phyloP scores from a whole-genome alignment of 169 alveolate genomes.

The Plasmodium ovale region DNA sequence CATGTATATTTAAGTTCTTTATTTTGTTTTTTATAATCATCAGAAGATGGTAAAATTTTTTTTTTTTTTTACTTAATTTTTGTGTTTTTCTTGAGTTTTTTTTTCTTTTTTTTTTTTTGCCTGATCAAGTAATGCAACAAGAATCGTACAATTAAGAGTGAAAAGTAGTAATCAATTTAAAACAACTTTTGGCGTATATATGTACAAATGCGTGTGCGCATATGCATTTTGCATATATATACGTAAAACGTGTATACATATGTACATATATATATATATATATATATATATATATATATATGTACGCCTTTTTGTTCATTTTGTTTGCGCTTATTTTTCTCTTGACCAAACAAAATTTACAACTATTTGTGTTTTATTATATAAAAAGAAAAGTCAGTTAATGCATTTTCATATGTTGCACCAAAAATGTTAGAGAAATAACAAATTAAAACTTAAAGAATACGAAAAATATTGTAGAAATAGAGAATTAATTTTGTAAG shows the following conservation, averaged over 20 bases:
- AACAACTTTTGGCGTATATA: no score
- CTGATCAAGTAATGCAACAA: neutral
- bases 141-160: neutral
- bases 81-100: neutral
- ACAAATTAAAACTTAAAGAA: slow-evolving; percentile 12
- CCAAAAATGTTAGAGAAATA: slow-evolving; percentile 3
- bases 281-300: no score
- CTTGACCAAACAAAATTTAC: neutral
- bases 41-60: neutral
- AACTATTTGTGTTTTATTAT: neutral
- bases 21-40: neutral
- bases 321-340: neutral
- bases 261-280: neutral
- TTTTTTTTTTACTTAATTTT: no score
- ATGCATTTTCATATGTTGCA: slow-evolving; percentile 9
- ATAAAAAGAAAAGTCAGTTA: neutral
- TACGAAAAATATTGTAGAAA: slow-evolving; percentile 3
- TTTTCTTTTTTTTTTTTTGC: no score
- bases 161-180: neutral
- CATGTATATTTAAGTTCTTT: neutral
- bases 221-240: no score
- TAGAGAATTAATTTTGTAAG: neutral
- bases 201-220: no score
- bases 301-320: neutral
- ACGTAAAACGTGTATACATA: no score